These are phyloP conservation scores for Escovopsis sp. DNA, from an alignment of 2,329 filamentous ascomycete genomes.

Conservation along the genomic window DNA sequence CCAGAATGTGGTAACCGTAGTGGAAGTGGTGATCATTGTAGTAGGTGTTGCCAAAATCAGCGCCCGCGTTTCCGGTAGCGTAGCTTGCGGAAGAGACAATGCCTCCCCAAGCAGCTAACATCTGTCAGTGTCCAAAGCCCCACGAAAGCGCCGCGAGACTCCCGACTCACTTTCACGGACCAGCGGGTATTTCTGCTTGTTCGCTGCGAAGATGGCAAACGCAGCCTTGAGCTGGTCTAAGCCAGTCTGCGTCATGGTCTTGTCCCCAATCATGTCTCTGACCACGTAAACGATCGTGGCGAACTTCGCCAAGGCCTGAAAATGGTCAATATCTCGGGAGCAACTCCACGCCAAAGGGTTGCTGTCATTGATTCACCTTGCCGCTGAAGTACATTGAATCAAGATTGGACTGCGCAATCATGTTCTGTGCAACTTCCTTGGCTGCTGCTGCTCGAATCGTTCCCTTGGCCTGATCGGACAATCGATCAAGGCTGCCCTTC, in stretches of 20 bases:
- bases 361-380: conserved; percentile 38
- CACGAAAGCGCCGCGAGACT: neutral
- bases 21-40: conserved; percentile 69
- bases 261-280: conserved; percentile 47
- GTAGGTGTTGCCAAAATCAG: conserved; percentile 81
- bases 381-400: conserved; percentile 91
- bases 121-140: conserved; percentile 7
- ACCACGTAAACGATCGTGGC: conserved; percentile 52
- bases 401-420: conserved; percentile 55
- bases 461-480: conserved; percentile 41
- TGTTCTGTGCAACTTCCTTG: conserved; percentile 64
- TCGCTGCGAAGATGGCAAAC: conserved; percentile 51
- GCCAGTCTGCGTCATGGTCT: conserved; percentile 39
- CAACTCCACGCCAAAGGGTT: neutral
- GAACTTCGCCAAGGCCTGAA: conserved; percentile 58
- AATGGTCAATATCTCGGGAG: conserved; percentile 3
- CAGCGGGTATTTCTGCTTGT: conserved; percentile 53
- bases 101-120: conserved; percentile 56
- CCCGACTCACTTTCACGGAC: conserved; percentile 42
- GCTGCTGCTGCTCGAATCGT: conserved; percentile 47
- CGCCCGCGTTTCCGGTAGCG: conserved; percentile 48
- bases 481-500: conserved; percentile 26
- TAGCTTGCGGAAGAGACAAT: conserved; percentile 66
- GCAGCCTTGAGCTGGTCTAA: conserved; percentile 48
- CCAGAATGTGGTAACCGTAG: conserved; percentile 80